Conservation (phyloP, 768 basidiomycete genomes). For the Candolleomyces eurysporus region DNA sequence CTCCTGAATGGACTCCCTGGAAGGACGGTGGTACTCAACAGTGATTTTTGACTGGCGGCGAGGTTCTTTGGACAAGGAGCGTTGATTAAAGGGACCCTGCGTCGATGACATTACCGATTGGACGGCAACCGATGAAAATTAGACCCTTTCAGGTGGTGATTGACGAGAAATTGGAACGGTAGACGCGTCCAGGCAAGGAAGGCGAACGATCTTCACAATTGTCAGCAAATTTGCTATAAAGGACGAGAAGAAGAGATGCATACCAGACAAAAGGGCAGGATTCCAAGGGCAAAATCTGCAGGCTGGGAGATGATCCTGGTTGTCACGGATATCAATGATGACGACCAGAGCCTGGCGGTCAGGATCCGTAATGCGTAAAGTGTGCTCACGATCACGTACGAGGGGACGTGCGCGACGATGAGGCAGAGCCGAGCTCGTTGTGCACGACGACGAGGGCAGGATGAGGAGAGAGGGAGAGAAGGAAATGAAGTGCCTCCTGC, state of each 20-base stretch:
- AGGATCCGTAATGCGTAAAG: constrained; percentile 1
- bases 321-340: constrained; percentile 22
- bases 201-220: not conserved
- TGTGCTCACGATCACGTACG: constrained; percentile 7
- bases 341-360: constrained; percentile 11
- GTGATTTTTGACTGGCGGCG: constrained; percentile 61
- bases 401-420: constrained; percentile 3
- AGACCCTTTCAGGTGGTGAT: constrained; percentile 10
- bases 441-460: constrained; percentile 8
- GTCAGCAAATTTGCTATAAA: constrained; percentile 4
- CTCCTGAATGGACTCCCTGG: constrained; percentile 73
- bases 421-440: not conserved
- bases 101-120: constrained; percentile 38
- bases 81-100: constrained; percentile 49
- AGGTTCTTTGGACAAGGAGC: constrained; percentile 38
- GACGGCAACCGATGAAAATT: constrained; percentile 9
- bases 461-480: constrained; percentile 1
- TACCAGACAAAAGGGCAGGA: constrained; percentile 1
- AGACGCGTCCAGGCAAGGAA: constrained; percentile 11
- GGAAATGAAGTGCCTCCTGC: not conserved
- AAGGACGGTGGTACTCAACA: constrained; percentile 75
- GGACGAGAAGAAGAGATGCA: constrained; percentile 9
- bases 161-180: constrained; percentile 1
- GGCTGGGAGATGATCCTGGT: constrained; percentile 10
- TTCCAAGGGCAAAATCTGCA: constrained; percentile 1